Percentiles rank a stretch among this genome's conserved stretches.
These are phyloP conservation scores for Ochetophila trinervis DNA, from an alignment of 306 rosid species.

Conservation along the genomic window DNA sequence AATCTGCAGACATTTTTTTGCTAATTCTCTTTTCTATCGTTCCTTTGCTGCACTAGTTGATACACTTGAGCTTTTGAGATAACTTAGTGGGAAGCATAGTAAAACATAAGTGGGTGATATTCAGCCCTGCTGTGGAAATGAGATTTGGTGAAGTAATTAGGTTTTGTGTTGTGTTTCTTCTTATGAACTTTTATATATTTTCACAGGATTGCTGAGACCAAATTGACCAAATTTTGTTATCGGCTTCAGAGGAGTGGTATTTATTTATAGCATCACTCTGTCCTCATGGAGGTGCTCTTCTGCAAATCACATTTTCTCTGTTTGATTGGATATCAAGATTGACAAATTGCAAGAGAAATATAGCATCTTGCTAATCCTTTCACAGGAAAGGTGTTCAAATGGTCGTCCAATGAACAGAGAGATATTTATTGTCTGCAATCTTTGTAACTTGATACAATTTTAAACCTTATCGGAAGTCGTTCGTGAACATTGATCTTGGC, in stretches of 20 bases:
- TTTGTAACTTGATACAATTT: neutral
- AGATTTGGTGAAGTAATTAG: neutral
- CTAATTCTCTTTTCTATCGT: too few relatives aligned
- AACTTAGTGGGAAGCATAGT: too few relatives aligned
- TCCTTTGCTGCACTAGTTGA: too few relatives aligned
- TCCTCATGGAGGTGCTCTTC: neutral
- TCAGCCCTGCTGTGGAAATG: too few relatives aligned
- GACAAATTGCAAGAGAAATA: too few relatives aligned
- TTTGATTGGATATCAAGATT: neutral
- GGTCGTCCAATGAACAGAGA: neutral
- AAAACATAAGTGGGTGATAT: too few relatives aligned
- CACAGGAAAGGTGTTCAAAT: neutral
- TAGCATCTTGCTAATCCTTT: neutral
- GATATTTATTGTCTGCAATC: neutral
- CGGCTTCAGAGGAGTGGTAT: neutral
- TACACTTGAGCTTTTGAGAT: too few relatives aligned
- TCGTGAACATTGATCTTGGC: too few relatives aligned
- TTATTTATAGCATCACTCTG: neutral
- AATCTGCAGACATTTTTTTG: too few relatives aligned
- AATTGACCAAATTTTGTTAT: neutral
- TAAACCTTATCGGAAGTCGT: neutral
- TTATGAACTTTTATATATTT: neutral
- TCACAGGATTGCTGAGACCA: constrained; percentile 17
- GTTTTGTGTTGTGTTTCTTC: neutral
- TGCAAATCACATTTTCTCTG: neutral